Base-by-base conservation (phyloP, 169 alveolate species). In the Eimeria sp. region DNA sequence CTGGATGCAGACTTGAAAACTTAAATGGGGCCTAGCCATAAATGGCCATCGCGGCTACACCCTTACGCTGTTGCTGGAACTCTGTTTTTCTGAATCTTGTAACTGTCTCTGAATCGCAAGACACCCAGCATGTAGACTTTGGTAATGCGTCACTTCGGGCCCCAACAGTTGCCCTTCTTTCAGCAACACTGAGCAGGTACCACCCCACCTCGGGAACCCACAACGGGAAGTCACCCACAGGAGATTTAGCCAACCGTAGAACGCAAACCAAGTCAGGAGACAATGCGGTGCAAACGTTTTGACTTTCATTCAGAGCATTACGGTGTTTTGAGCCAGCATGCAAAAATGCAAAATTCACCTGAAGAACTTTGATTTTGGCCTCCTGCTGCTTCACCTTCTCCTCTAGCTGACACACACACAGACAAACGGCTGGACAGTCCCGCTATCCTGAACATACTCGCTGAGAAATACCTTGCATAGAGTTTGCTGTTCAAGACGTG, bases 361-460 rank as follows among this genome's bases (percentile, higher is more conserved):
- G 82, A 40, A 87, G 93, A 22, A 47, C 40, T 63, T 61, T 87
- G 40, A 87, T 87, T 34, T n/a, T 58, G 57, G 78, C 78, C 67
- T 87, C 93, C 47, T 87, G 93, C 82, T 87, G 93, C 83, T 87
- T 87, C 47, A 87, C 93, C 45, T 87, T 87, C 58, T 61, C 82
- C 63, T 87, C 93, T 76, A 87, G 65, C 93, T 87, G 93, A 13
- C 30, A 10, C 80, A 63, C 63, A 63, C 61, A 61, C 43, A 14
- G 47, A 83, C 45, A 78, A 72, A 2, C 10, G 54, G 54, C 57
- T 73, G 34, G 40, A 27, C 20, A 14, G 16, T 3, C 14, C 13
- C 89, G 20, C 25, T 7, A 45, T n/a, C 27, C 0, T 47, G 65
- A 80, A 80, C n/a, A 47, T 18, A 47, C 45, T 30, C 43, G 3